Base-by-base conservation (phyloP, 2,329 filamentous ascomycete species). In the Fusarium nygamai region DNA sequence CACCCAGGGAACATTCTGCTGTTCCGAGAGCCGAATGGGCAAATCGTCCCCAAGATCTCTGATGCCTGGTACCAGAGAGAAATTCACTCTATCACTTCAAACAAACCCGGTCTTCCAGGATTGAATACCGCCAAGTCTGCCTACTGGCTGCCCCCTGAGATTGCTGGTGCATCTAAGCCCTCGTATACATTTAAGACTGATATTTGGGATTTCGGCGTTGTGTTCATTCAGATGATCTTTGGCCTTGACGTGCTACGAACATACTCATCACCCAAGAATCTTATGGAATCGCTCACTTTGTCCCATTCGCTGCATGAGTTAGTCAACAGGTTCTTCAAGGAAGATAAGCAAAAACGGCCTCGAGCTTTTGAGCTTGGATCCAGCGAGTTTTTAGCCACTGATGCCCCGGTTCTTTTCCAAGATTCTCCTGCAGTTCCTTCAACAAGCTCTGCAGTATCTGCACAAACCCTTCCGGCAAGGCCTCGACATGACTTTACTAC, bases 181-280 rank as follows among this genome's bases (percentile, higher is more conserved):
- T 86, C 92, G 81, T 87, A 92, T 83, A 91, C 89, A 4, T 89
- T 89, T 78, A 98, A 98, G 81, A 94, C 94, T 1, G 96, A 98
- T 81, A 90, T 98, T 14, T 99, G 96, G 96, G 94, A 98, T 75
- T 91, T 99, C 78, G 96, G 96, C 9, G 90, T 98, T 36, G 89
- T 98, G 10, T 93, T 98, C 76, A 83, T 98, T 44, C 96, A 99
- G 81, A 98, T 98, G 94, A 89, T 96, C 8, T 96, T 98, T 81
- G 96, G 96, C 5, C 86, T 94, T 39, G 91, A 94, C 74, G 89
- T 94, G 12, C 86, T 93, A 24, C 88, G 92, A 67, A 93, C 92
- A 67, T 96, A 96, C 81, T 91, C 92, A 22, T 97, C 94, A 1
- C 95, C 96, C 3, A 90, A 89, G 64, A 90, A 91, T 47, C 83